Conservation (phyloP, 176 grass and related monocot genomes). For the Musa schizocarpa region DNA sequence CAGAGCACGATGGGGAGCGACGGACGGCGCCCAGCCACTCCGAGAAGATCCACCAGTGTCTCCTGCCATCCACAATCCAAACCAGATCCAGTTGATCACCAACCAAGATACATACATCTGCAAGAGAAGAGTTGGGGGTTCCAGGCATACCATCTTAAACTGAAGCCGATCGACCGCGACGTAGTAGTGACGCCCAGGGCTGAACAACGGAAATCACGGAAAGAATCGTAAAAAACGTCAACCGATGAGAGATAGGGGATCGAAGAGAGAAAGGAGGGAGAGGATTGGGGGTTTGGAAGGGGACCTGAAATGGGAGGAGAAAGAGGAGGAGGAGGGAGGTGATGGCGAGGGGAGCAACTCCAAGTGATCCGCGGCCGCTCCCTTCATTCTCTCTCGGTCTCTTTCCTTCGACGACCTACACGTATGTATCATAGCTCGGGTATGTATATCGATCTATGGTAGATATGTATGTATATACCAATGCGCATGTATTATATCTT, state of each 20-base stretch:
- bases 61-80: constrained; percentile 28
- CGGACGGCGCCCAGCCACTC: constrained; percentile 41
- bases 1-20: constrained; percentile 55
- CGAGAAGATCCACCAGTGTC: constrained; percentile 76
- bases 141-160: constrained; percentile 14
- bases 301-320: constrained; percentile 1
- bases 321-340: not conserved
- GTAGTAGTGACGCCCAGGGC: constrained; percentile 11
- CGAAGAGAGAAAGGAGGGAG: not conserved
- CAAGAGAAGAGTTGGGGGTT: not conserved
- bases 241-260: not conserved
- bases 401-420: no score
- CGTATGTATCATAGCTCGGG: no score
- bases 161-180: constrained; percentile 18
- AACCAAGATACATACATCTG: not conserved
- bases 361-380: not conserved
- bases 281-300: no score
- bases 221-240: not conserved
- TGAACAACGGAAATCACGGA: not conserved
- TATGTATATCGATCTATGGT: no score
- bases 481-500: no score
- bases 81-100: not conserved
- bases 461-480: no score
- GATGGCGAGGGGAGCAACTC: not conserved
- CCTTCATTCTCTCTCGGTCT: not conserved